These are phyloP conservation scores for Xenosphaeropsis pyriputrescens DNA, from an alignment of 2,329 filamentous ascomycete species.

Conservation along the genomic window DNA sequence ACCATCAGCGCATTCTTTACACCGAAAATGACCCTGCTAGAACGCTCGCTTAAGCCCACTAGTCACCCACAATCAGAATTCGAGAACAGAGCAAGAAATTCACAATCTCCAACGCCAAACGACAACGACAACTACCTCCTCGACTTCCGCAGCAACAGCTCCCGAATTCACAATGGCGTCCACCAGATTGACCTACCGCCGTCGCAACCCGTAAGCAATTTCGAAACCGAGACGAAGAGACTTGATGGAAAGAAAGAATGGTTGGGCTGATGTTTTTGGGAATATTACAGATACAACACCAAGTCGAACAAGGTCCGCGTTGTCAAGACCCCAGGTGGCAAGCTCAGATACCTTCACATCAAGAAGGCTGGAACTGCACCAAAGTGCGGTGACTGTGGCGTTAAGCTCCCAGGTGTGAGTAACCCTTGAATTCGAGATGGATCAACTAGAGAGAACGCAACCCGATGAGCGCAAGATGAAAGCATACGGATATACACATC, in stretches of 20 bases:
- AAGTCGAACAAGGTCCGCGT: conserved; percentile 92
- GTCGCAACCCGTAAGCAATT: conserved; percentile 58
- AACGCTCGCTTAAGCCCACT: too few relatives aligned
- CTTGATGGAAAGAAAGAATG: not conserved
- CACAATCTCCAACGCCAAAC: conserved; percentile 21
- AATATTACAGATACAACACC: conserved; percentile 75
- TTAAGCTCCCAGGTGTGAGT: conserved; percentile 97
- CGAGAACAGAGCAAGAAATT: too few relatives aligned
- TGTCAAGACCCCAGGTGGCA: conserved; percentile 91
- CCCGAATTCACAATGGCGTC: conserved; percentile 31
- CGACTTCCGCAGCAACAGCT: conserved; percentile 15
- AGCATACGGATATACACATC: too few relatives aligned
- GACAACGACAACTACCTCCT: conserved; percentile 24
- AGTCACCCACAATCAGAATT: too few relatives aligned
- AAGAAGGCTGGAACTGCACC: conserved; percentile 98
- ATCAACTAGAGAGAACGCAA: too few relatives aligned
- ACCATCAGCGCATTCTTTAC: too few relatives aligned
- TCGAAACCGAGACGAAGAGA: not conserved
- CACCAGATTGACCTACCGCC: conserved; percentile 39
- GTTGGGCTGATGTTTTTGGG: not conserved
- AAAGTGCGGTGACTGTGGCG: conserved; percentile 98
- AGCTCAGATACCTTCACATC: conserved; percentile 94
- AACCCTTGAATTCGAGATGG: not conserved
- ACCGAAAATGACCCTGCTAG: too few relatives aligned
- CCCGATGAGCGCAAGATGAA: too few relatives aligned